A percentile compares a stretch with the other conserved stretches of the same genome.
Evolutionary conservation across 2,329 filamentous ascomycete genomes (phyloP).

Genomic region (Scedosporium dehoogii): DNA sequence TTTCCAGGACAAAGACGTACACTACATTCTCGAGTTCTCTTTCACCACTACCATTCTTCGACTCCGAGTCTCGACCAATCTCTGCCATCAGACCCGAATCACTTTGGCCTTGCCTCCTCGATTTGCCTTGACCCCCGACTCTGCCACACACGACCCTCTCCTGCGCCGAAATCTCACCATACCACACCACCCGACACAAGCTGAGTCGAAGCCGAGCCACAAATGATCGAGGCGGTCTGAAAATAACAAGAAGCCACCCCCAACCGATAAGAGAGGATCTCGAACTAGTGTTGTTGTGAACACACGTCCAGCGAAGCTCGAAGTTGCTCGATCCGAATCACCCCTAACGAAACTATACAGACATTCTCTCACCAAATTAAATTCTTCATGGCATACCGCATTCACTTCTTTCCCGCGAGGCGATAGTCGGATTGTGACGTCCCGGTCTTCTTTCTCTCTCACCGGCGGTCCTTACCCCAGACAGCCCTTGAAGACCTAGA

Average conservation of each 20-base stretch:
- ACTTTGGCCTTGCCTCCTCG: too few relatives aligned
- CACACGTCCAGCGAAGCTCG: neutral
- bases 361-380: neutral
- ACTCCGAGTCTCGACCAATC: too few relatives aligned
- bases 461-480: neutral
- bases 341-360: neutral
- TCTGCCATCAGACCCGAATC: too few relatives aligned
- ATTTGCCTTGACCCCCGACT: too few relatives aligned
- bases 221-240: too few relatives aligned
- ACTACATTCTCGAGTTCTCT: neutral
- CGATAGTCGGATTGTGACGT: neutral
- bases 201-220: neutral
- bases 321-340: neutral
- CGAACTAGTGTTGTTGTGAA: neutral
- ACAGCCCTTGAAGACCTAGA: neutral
- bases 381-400: neutral
- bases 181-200: neutral
- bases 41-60: neutral
- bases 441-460: neutral
- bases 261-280: neutral
- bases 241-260: neutral
- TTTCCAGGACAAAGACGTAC: neutral
- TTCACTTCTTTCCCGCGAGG: neutral
- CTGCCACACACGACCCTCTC: neutral
- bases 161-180: neutral